These are phyloP conservation scores for Pythium rishiriense DNA, from an alignment of 352 stramenopile species.

Conservation along the genomic window DNA sequence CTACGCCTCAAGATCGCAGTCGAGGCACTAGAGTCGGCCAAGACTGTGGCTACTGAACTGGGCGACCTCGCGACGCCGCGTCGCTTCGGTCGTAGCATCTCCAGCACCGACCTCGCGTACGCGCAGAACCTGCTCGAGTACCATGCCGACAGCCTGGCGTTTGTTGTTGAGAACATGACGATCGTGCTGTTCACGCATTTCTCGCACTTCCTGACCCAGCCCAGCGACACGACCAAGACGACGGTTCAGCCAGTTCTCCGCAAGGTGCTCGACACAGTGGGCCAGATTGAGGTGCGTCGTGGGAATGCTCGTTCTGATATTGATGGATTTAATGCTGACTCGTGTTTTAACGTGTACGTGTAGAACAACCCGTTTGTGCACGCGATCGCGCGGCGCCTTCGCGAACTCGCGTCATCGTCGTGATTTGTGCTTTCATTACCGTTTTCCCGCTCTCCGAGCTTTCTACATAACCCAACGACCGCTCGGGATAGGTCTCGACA, in stretches of 20 bases:
- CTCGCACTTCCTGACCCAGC: conserved; percentile 50
- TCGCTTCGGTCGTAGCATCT: conserved; percentile 25
- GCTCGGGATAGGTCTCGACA: background rate
- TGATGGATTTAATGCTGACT: background rate
- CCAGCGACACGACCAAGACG: conserved; percentile 30
- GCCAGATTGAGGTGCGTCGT: conserved; percentile 62
- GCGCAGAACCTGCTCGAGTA: conserved; percentile 69
- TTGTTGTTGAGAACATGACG: conserved; percentile 79
- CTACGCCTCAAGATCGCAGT: conserved; percentile 52
- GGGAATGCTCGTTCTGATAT: background rate
- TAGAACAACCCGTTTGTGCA: conserved; percentile 74
- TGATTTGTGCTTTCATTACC: conserved; percentile 6
- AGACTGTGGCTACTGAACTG: conserved; percentile 28
- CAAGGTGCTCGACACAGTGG: conserved; percentile 67
- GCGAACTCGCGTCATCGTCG: conserved; percentile 44
- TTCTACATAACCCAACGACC: background rate
- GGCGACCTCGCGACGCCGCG: background rate
- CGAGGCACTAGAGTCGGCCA: conserved; percentile 48
- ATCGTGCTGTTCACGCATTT: conserved; percentile 74
- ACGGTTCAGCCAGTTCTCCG: conserved; percentile 56
- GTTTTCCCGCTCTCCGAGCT: background rate
- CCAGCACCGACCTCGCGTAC: conserved; percentile 42
- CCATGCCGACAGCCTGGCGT: conserved; percentile 70
- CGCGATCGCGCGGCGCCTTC: conserved; percentile 62
- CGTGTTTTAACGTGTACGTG: background rate